Conservation (phyloP, 176 grass and related monocot genomes). For the Carex pumila region DNA sequence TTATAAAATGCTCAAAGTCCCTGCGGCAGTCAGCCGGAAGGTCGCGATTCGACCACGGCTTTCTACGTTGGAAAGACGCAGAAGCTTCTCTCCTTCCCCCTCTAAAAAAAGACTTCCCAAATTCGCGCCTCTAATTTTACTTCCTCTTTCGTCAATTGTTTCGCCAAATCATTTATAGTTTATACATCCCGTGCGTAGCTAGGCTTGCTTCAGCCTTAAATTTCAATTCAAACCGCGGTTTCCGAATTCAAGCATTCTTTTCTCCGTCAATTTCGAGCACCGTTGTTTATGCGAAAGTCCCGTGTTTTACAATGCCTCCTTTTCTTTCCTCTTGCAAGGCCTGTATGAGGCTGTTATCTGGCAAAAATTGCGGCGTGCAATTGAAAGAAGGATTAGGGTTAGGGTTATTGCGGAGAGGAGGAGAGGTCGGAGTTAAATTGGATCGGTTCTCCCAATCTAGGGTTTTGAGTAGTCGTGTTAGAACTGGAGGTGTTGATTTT, state of each 20-base stretch:
- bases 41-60: no score
- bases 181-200: neutral
- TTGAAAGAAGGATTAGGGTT: conserved; percentile 35
- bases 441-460: conserved; percentile 50
- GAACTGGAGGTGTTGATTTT: conserved; percentile 22
- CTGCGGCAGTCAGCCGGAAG: no score
- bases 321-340: conserved; percentile 42
- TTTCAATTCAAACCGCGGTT: neutral
- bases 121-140: neutral
- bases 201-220: neutral
- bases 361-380: conserved; percentile 31
- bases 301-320: conserved; percentile 28
- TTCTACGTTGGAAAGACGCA: no score
- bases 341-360: conserved; percentile 16
- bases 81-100: neutral
- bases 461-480: conserved; percentile 28
- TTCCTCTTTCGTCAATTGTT: neutral
- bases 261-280: neutral
- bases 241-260: neutral
- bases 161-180: neutral
- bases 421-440: conserved; percentile 14
- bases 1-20: no score
- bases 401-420: conserved; percentile 30
- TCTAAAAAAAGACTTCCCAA: neutral
- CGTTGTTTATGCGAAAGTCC: neutral